phyloP scores from a whole-genome alignment of 257 asterid genomes.

The Ajuga chamaepitys region DNA sequence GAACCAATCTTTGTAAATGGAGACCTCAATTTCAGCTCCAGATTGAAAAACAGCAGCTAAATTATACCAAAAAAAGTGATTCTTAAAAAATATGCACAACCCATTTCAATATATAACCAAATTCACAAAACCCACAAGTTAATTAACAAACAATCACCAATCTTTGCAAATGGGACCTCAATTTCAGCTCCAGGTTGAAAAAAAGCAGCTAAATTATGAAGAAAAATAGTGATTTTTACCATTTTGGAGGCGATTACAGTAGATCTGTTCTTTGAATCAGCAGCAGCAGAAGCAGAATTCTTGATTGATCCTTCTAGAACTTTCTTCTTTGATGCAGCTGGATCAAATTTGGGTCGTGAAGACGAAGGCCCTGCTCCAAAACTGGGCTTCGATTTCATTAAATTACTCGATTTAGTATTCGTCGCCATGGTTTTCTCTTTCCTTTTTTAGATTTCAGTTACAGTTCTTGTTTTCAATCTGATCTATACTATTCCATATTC shows the following conservation, averaged over 20 bases:
- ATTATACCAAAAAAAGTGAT: not conserved
- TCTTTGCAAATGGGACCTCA: conserved; percentile 14
- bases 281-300: conserved; percentile 34
- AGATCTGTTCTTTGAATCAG: conserved; percentile 41
- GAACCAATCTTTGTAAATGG: conserved; percentile 5
- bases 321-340: conserved; percentile 46
- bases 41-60: not conserved
- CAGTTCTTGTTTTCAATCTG: not conserved
- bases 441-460: not conserved
- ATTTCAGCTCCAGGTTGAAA: not conserved
- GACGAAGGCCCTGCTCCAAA: conserved; percentile 38
- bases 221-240: no score
- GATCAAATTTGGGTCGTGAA: conserved; percentile 40
- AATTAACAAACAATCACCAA: not conserved
- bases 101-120: not conserved
- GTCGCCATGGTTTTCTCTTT: conserved; percentile 33
- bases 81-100: not conserved
- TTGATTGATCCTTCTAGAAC: conserved; percentile 35
- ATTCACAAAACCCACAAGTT: not conserved
- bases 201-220: no score
- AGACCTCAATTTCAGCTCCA: conserved; percentile 9
- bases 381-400: conserved; percentile 30
- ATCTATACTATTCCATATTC: not conserved
- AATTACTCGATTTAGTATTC: conserved; percentile 39
- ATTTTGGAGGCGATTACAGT: conserved; percentile 21